phyloP scores from a whole-genome alignment of 768 basidiomycete genomes.

The Collybia sordida region DNA sequence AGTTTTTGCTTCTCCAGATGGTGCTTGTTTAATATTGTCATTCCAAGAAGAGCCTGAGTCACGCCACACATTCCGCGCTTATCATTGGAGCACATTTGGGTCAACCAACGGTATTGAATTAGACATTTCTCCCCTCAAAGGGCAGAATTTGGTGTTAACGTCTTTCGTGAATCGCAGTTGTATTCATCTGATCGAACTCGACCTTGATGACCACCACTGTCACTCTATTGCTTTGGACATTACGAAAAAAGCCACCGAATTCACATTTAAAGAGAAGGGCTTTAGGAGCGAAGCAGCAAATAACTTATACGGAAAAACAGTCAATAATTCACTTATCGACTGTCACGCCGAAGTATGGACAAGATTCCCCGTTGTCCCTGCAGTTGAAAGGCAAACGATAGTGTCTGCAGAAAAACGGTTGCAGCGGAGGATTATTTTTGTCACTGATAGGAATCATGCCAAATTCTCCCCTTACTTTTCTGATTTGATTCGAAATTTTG shows the following conservation, averaged over 20 bases:
- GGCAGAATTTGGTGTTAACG: conserved; percentile 31
- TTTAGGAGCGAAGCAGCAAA: conserved; percentile 14
- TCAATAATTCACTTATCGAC: conserved; percentile 52
- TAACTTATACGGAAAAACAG: conserved; percentile 15
- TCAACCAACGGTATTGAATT: conserved; percentile 43
- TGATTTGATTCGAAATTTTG: conserved; percentile 44
- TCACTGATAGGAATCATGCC: conserved; percentile 35
- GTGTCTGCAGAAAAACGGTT: conserved; percentile 30
- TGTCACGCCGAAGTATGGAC: conserved; percentile 60
- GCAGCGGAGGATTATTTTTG: conserved; percentile 38
- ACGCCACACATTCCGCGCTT: conserved; percentile 32
- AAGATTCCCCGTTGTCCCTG: conserved; percentile 57
- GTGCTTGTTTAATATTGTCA: conserved; percentile 46
- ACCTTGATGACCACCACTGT: conserved; percentile 27
- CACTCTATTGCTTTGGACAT: conserved; percentile 50
- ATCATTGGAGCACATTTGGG: conserved; percentile 61
- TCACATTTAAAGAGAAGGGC: conserved; percentile 49
- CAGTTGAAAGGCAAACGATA: conserved; percentile 46
- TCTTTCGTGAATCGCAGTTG: conserved; percentile 42
- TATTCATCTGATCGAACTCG: conserved; percentile 43
- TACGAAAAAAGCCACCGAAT: conserved; percentile 55
- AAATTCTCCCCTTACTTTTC: conserved; percentile 42
- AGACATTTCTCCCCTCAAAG: conserved; percentile 24
- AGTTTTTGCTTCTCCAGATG: conserved; percentile 53
- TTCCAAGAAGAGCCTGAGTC: conserved; percentile 14